phyloP scores from a whole-genome alignment of 176 grass and related monocot species.

The Avena sativa region DNA sequence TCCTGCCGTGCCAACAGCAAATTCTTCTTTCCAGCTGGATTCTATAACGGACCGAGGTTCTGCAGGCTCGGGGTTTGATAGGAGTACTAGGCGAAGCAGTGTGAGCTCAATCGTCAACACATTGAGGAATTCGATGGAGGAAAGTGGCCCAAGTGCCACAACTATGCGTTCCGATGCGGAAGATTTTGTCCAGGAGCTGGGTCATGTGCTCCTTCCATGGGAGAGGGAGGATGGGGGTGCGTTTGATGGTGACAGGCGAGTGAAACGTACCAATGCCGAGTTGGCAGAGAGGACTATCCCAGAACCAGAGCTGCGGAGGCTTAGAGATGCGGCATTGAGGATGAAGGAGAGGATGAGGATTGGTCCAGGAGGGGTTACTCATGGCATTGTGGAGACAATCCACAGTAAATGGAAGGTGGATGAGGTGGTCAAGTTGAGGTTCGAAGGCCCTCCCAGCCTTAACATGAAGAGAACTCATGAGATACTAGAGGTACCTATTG shows the following conservation, averaged over 20 bases:
- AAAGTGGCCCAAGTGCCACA: slow-evolving; percentile 25
- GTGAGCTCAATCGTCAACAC: slow-evolving; percentile 53
- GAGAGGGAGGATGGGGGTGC: slow-evolving; percentile 47
- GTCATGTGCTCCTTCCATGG: slow-evolving; percentile 77
- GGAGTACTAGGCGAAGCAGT: slow-evolving; percentile 4
- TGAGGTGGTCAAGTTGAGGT: slow-evolving; percentile 92
- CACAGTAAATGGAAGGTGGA: slow-evolving; percentile 77
- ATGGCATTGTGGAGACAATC: slow-evolving; percentile 70
- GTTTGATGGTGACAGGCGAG: not conserved
- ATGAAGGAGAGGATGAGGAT: slow-evolving; percentile 95
- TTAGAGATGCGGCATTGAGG: slow-evolving; percentile 75
- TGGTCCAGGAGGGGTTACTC: slow-evolving; percentile 84
- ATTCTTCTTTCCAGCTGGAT: slow-evolving; percentile 36
- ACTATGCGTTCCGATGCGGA: slow-evolving; percentile 19
- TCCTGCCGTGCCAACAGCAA: not conserved
- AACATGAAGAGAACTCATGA: slow-evolving; percentile 94
- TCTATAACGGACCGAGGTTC: not conserved
- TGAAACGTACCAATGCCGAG: slow-evolving; percentile 61
- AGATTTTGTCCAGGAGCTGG: slow-evolving; percentile 49
- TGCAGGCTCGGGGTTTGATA: not conserved
- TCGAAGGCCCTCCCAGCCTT: slow-evolving; percentile 82
- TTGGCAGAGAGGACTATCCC: slow-evolving; percentile 82
- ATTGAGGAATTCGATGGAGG: slow-evolving; percentile 48
- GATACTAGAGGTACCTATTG: slow-evolving; percentile 73
- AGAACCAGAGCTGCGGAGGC: slow-evolving; percentile 71